Evolutionary conservation across 1,284 basidiomycete genomes (phyloP), one percentile per base, ranked within the genome.

Genomic region (Sparassis latifolia): DNA sequence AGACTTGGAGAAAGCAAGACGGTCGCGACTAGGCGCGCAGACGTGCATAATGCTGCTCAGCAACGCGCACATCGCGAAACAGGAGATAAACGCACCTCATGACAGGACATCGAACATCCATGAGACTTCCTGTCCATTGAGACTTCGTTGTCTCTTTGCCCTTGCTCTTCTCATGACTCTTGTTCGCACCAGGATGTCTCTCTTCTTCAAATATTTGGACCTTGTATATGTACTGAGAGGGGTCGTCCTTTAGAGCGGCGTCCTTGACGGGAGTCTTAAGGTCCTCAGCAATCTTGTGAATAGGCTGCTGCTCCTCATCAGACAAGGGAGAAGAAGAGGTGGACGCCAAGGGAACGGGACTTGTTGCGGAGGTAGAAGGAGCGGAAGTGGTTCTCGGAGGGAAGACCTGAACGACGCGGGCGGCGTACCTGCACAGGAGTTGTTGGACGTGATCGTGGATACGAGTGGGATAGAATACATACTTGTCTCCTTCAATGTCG

Each of bases 1-100:
- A 10, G 94, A 93, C 67, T 97, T 97, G 42, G 92, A 96, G 70
- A 97, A 98, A 27, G 90, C 86, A 35, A 95, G 78, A 51, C 95
- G 89, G 67, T 99, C 96, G 54, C 96, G 92, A 64, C 91, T 95
- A 39, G 30, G 28, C 27, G n/a, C 29, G 33, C 27, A 27, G 10
- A 37, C 40, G 28, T 28, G 20, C 20, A 20, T 20, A 20, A 20
- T 20, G 20, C 20, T 20, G 27, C 40, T 42, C 10, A 42, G 40
- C 20, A 20, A 20, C 20, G 27, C 5, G 27, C 28, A 27, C 40
- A 28, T 28, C 6, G 5, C 7, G 6, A 6, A 42, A 42, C 10
- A 28, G 6, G 10, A 44, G 40, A 37, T n/a, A 10, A 42, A 71
- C 78, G 50, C 62, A 89, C 92, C 88, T 89, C 78, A 95, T 86